phyloP scores from a whole-genome alignment of 305 asterid genomes.

The Euphrasia arctica region DNA sequence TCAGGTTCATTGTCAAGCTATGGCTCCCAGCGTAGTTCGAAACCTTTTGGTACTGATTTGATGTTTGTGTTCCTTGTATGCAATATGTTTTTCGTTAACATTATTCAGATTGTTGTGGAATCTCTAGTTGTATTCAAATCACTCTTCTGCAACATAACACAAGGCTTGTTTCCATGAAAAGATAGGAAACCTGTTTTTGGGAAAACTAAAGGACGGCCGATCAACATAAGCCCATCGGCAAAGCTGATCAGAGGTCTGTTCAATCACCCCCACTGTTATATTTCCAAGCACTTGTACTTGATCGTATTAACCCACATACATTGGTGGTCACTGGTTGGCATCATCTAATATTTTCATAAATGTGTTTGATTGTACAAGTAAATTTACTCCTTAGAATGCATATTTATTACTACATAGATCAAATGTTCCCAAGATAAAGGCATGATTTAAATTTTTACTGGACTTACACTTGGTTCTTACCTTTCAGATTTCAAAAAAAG shows the following conservation, averaged over 20 bases:
- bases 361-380: constrained; percentile 1
- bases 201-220: constrained; percentile 35
- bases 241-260: constrained; percentile 70
- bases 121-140: constrained; percentile 21
- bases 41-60: constrained; percentile 32
- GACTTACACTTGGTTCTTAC: constrained; percentile 26
- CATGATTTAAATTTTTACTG: constrained; percentile 18
- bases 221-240: constrained; percentile 72
- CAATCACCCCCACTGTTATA: constrained; percentile 18
- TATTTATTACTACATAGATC: constrained; percentile 4
- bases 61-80: constrained; percentile 17
- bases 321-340: constrained; percentile 20
- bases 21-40: constrained; percentile 31
- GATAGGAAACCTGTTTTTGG: constrained; percentile 49
- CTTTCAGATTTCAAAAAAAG: constrained; percentile 74
- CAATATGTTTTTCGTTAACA: constrained; percentile 12
- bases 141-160: constrained; percentile 23
- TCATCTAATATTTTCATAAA: constrained; percentile 18
- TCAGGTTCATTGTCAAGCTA: constrained; percentile 34
- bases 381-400: constrained; percentile 5
- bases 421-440: constrained; percentile 14
- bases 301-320: constrained; percentile 3
- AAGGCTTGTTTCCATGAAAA: constrained; percentile 27
- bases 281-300: constrained; percentile 15
- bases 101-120: constrained; percentile 17